Conservation (phyloP, 179 eudicot genomes). For the Silene noctiflora region DNA sequence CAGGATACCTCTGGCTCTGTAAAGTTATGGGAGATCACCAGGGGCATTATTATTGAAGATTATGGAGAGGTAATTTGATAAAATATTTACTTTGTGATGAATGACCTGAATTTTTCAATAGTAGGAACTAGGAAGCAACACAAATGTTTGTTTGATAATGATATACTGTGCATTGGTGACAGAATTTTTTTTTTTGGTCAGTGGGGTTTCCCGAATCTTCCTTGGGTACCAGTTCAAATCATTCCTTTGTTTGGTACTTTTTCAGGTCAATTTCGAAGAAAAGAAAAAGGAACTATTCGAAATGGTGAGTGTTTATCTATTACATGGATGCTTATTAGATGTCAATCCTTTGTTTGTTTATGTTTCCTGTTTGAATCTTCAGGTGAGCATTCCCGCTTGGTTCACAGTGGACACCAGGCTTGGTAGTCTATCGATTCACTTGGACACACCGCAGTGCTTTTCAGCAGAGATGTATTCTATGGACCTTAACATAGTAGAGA, state of each 20-base stretch:
- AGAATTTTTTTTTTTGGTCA: neutral
- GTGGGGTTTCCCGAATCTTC: neutral
- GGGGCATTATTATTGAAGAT: constrained; percentile 71
- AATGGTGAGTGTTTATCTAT: constrained; percentile 51
- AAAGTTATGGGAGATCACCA: constrained; percentile 96
- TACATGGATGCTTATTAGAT: constrained; percentile 2
- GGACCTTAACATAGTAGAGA: constrained; percentile 71
- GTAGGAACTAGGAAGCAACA: neutral
- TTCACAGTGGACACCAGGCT: constrained; percentile 91
- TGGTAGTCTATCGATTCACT: constrained; percentile 87
- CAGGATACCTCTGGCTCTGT: constrained; percentile 92
- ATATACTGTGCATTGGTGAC: neutral
- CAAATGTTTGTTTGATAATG: neutral
- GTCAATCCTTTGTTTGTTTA: neutral
- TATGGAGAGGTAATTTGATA: constrained; percentile 67
- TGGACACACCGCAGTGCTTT: constrained; percentile 98
- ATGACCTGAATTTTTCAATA: neutral
- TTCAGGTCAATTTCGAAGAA: constrained; percentile 83
- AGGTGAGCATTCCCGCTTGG: constrained; percentile 99
- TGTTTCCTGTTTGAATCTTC: constrained; percentile 24
- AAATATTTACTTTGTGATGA: neutral
- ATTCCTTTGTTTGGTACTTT: constrained; percentile 21
- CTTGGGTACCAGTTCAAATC: constrained; percentile 15
- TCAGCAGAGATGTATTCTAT: constrained; percentile 98
- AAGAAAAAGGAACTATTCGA: constrained; percentile 89